Conservation (phyloP, 306 rosid species). For the Sechiopsis laciniata region DNA sequence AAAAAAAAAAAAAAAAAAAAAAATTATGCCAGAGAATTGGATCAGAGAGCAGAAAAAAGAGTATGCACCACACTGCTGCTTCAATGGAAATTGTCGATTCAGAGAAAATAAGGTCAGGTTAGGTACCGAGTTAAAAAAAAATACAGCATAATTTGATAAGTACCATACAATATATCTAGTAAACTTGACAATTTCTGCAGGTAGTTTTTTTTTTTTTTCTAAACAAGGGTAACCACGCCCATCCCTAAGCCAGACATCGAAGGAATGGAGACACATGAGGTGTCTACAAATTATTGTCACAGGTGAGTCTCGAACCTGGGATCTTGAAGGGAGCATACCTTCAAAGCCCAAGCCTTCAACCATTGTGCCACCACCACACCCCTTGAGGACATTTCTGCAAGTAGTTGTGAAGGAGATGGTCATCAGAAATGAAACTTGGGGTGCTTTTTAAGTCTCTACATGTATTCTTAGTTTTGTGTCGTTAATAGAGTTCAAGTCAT, state of each 20-base stretch:
- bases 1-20: too few species aligned
- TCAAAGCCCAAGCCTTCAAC: too few species aligned
- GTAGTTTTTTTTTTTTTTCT: too few species aligned
- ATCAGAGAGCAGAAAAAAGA: neutral
- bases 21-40: neutral
- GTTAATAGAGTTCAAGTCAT: neutral
- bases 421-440: neutral
- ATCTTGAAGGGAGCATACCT: too few species aligned
- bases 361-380: too few species aligned
- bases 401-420: slow-evolving; percentile 1
- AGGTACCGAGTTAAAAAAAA: neutral
- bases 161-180: neutral
- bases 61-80: neutral
- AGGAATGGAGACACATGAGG: too few species aligned
- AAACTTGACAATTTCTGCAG: neutral
- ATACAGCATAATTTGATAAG: neutral
- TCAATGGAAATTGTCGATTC: neutral
- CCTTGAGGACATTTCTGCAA: neutral
- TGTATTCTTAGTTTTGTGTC: neutral
- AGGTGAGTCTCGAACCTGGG: too few species aligned
- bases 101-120: neutral
- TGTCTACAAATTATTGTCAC: too few species aligned
- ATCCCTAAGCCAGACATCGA: too few species aligned
- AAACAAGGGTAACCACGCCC: too few species aligned
- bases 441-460: neutral